Evolutionary conservation across 1,284 basidiomycete genomes (phyloP).

Genomic region (Cutaneotrichosporon spelunceum): DNA sequence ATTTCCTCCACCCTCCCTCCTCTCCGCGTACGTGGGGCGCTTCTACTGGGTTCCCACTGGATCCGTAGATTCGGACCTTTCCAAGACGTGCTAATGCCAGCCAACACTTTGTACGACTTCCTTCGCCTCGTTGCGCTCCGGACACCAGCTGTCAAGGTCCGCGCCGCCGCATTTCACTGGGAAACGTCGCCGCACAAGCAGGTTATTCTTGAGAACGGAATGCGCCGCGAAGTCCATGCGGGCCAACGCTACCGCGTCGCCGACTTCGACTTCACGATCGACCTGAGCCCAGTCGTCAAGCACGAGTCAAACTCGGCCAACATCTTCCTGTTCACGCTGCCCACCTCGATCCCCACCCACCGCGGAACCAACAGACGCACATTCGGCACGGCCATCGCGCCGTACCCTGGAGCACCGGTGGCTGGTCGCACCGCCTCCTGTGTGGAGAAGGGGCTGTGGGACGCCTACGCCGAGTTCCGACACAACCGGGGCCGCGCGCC

Average conservation of each 20-base stretch:
- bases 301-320: slow-evolving; percentile 37
- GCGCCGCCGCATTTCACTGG: slow-evolving; percentile 27
- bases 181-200: slow-evolving; percentile 28
- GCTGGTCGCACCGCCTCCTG: not conserved
- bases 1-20: not conserved
- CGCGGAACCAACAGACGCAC: slow-evolving; percentile 22
- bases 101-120: slow-evolving; percentile 40
- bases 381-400: slow-evolving; percentile 3
- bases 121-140: slow-evolving; percentile 31
- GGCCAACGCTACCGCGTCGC: slow-evolving; percentile 32
- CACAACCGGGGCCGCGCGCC: slow-evolving; percentile 13
- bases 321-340: slow-evolving; percentile 29
- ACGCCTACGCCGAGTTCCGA: slow-evolving; percentile 9
- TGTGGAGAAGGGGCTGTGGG: slow-evolving; percentile 8
- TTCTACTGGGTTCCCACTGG: not conserved
- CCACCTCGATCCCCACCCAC: slow-evolving; percentile 14
- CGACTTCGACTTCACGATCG: slow-evolving; percentile 47
- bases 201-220: slow-evolving; percentile 28
- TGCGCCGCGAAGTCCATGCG: slow-evolving; percentile 16
- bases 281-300: slow-evolving; percentile 30
- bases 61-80: not conserved
- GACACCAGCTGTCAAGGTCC: slow-evolving; percentile 30
- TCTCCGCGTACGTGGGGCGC: too few relatives aligned
- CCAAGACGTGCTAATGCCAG: slow-evolving; percentile 17
- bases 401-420: not conserved